phyloP scores from a whole-genome alignment of 805 yeast genomes.

The Saccharomycopsis fodiens region DNA sequence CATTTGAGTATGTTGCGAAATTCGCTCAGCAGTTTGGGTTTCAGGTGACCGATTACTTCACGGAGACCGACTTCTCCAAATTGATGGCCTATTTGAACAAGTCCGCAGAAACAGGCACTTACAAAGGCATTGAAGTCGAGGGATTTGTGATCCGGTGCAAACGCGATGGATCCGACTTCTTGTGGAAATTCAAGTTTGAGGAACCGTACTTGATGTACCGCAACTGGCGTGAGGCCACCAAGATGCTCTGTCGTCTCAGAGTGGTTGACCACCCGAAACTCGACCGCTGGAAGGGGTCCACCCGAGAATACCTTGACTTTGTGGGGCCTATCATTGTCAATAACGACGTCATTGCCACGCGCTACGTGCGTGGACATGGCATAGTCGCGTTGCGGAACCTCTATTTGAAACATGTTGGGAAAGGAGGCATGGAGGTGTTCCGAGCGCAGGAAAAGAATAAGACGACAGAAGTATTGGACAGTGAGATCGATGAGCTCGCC shows the following conservation, averaged over 20 bases:
- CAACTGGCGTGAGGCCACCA: constrained; percentile 83
- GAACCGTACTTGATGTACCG: constrained; percentile 92
- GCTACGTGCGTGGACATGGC: constrained; percentile 54
- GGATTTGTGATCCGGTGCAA: constrained; percentile 86
- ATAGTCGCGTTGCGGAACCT: constrained; percentile 63
- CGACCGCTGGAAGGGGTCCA: constrained; percentile 49
- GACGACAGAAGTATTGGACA: constrained; percentile 25
- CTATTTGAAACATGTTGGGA: constrained; percentile 48
- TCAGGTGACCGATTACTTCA: constrained; percentile 42
- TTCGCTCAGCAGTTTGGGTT: constrained; percentile 72
- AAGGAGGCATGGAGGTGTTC: constrained; percentile 50
- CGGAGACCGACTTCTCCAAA: constrained; percentile 31
- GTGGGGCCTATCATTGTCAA: constrained; percentile 46
- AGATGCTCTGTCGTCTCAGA: constrained; percentile 35
- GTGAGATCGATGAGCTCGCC: constrained; percentile 21
- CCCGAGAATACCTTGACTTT: constrained; percentile 63
- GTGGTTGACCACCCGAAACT: constrained; percentile 32
- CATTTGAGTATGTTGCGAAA: constrained; percentile 48
- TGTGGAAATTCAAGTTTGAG: constrained; percentile 90
- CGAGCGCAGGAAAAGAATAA: constrained; percentile 28
- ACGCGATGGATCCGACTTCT: constrained; percentile 39
- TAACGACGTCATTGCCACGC: constrained; percentile 38
- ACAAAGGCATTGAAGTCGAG: constrained; percentile 68
- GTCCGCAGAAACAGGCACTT: constrained; percentile 60
- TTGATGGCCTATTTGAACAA: constrained; percentile 47